A percentile compares a stretch with the other conserved stretches of the same genome.
Evolutionary conservation across 805 yeast species (phyloP).

Genomic region (Candida tammaniensis): DNA sequence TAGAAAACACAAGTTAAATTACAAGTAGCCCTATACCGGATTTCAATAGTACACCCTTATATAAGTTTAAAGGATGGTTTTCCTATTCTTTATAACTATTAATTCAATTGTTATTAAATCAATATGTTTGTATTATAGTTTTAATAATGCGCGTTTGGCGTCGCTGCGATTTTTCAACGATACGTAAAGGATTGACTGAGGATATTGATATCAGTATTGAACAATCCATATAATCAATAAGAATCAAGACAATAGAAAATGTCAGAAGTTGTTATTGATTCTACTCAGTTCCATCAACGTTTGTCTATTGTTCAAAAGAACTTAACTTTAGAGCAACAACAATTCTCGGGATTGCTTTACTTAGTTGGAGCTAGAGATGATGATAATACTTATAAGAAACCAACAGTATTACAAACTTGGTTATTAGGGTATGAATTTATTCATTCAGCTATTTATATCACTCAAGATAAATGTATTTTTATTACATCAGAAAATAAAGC

Average conservation of each 20-base stretch:
- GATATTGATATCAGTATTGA: too few species aligned
- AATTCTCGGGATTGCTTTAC: conserved; percentile 41
- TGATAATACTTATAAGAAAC: conserved; percentile 85
- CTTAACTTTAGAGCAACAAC: conserved; percentile 20
- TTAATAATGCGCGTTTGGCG: too few species aligned
- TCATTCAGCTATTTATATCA: conserved; percentile 74
- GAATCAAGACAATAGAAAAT: conserved; percentile 34
- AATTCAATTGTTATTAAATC: too few species aligned
- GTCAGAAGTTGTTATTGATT: conserved; percentile 61
- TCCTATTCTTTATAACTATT: too few species aligned
- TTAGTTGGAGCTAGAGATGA: conserved; percentile 85
- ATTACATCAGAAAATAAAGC: conserved; percentile 85
- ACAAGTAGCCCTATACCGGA: too few species aligned
- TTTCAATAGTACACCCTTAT: too few species aligned
- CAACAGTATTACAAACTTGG: conserved; percentile 88
- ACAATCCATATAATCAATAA: background rate
- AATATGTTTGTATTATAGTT: too few species aligned
- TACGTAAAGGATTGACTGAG: too few species aligned
- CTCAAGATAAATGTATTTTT: conserved; percentile 56
- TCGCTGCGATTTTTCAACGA: too few species aligned
- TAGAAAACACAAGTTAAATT: too few species aligned
- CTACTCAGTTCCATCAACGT: conserved; percentile 50
- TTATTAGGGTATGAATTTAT: conserved; percentile 92
- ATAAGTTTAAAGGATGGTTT: too few species aligned
- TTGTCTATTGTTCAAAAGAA: conserved; percentile 39